These are phyloP conservation scores for Odonthalia washingtoniensis DNA, from an alignment of 31 red algal species.

Conservation along the genomic window DNA sequence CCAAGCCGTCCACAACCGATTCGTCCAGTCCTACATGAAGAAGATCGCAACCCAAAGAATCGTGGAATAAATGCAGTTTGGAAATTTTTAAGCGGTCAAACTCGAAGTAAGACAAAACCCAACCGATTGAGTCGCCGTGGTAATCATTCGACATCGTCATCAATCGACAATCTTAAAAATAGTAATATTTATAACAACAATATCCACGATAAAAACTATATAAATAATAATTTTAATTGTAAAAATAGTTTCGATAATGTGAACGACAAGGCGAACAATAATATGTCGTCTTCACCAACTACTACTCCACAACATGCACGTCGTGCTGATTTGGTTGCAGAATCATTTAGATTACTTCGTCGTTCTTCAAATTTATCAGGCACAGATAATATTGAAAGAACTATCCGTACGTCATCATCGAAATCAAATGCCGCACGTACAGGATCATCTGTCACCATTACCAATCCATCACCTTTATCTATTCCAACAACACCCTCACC, in stretches of 20 bases:
- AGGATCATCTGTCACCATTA: not conserved
- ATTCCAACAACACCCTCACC: conserved; percentile 23
- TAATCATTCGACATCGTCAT: not conserved
- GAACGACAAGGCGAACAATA: too few species aligned
- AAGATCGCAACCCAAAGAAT: not conserved
- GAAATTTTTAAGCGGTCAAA: not conserved
- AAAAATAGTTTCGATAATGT: too few species aligned
- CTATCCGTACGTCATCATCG: not conserved
- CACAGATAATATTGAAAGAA: too few species aligned
- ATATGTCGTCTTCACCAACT: too few species aligned
- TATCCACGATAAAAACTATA: too few species aligned
- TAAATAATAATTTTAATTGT: too few species aligned
- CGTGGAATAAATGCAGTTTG: not conserved
- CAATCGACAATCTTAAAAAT: too few species aligned
- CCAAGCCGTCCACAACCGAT: not conserved
- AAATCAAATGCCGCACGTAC: not conserved
- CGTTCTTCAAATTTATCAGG: not conserved
- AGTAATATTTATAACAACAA: too few species aligned
- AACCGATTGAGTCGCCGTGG: not conserved
- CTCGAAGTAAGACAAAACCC: not conserved
- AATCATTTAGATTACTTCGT: not conserved
- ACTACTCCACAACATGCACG: not conserved
- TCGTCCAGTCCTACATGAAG: not conserved
- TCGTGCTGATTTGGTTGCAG: not conserved
- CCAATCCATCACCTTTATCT: not conserved